Percentiles rank a stretch among this genome's conserved stretches.
Evolutionary conservation across 257 asterid species (phyloP).

Genomic region (Nicotiana undulata): DNA sequence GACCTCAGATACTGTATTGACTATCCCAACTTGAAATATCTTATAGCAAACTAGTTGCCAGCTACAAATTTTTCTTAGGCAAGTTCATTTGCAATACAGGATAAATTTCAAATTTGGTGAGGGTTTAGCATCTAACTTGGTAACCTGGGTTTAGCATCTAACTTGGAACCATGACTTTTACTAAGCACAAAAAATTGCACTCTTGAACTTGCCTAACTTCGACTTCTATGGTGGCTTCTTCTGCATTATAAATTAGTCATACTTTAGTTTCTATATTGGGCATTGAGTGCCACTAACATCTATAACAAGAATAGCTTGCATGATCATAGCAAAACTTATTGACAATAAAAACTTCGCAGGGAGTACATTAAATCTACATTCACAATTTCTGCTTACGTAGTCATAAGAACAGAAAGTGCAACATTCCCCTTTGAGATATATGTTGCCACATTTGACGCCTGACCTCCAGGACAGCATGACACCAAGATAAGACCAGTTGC

Average conservation of each 20-base stretch:
- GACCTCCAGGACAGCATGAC: slow-evolving; percentile 99
- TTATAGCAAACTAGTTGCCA: neutral
- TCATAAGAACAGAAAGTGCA: slow-evolving; percentile 98
- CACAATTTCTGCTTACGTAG: slow-evolving; percentile 57
- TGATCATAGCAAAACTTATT: neutral
- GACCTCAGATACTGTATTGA: neutral
- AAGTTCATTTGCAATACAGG: neutral
- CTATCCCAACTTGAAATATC: neutral
- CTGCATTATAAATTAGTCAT: neutral
- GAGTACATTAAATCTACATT: neutral
- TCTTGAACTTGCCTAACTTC: neutral
- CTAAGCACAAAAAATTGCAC: neutral
- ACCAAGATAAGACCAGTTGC: slow-evolving; percentile 98
- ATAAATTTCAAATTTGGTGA: neutral
- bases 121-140: neutral
- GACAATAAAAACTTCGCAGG: neutral
- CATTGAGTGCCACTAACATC: neutral
- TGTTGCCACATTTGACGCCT: slow-evolving; percentile 96
- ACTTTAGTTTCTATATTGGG: neutral
- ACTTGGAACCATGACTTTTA: neutral
- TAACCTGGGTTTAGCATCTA: neutral
- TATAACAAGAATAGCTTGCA: neutral
- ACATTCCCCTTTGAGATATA: slow-evolving; percentile 94
- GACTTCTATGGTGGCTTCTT: too few species aligned
- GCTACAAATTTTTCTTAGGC: neutral